A percentile compares a stretch with the other conserved stretches of the same genome.
phyloP scores from a whole-genome alignment of 441 rosid genomes.

The Rhodomyrtus psidioides region DNA sequence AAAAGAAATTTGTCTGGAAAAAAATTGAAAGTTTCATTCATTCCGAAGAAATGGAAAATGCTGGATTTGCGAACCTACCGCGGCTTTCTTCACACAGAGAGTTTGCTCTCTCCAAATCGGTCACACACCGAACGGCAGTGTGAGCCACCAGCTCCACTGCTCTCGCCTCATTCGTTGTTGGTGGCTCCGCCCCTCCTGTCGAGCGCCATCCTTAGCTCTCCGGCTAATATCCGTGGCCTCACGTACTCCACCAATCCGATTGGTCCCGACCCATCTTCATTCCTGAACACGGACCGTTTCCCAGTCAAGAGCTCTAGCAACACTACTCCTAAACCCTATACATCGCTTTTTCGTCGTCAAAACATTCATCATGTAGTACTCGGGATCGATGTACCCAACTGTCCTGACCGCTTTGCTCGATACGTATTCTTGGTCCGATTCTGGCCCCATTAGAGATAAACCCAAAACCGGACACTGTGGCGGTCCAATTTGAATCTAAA shows the following conservation, averaged over 20 bases:
- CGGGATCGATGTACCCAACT: conserved; percentile 94
- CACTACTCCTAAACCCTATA: conserved; percentile 82
- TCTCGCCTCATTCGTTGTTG: conserved; percentile 44
- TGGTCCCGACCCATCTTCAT: conserved; percentile 29
- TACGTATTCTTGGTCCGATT: conserved; percentile 28
- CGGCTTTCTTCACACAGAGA: conserved; percentile 17
- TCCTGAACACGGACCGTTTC: conserved; percentile 63
- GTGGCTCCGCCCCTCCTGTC: conserved; percentile 50
- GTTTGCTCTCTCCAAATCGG: conserved; percentile 25
- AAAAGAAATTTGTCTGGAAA: background rate
- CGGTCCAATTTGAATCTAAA: conserved; percentile 64
- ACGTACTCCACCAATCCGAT: conserved; percentile 37
- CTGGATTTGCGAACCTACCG: conserved; percentile 7
- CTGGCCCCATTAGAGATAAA: conserved; percentile 74
- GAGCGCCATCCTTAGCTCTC: conserved; percentile 43
- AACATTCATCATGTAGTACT: conserved; percentile 60
- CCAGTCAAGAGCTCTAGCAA: conserved; percentile 74
- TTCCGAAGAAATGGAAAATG: conserved; percentile 18
- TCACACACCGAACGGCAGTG: conserved; percentile 20
- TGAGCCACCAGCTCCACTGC: conserved; percentile 33
- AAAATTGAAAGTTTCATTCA: background rate
- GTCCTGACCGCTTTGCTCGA: conserved; percentile 78
- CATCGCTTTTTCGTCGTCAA: conserved; percentile 83
- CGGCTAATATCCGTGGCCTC: conserved; percentile 32
- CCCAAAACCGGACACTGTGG: conserved; percentile 86